Evolutionary conservation across 106 monocot genomes (phyloP).

Genomic region (Phalaenopsis aphrodite): DNA sequence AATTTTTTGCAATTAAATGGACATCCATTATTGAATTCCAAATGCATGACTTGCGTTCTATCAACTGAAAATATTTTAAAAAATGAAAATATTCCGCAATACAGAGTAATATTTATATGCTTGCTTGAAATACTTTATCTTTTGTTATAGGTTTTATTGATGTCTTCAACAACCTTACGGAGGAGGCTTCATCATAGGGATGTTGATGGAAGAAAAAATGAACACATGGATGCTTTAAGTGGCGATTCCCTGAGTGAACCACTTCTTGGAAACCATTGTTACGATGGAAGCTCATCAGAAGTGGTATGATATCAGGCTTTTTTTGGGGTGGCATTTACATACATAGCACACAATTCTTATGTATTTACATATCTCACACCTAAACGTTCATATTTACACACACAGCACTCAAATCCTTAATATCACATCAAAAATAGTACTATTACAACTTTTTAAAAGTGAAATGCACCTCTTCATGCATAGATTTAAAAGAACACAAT

Average conservation of each 20-base stretch:
- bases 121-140: background rate
- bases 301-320: constrained; percentile 17
- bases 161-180: constrained; percentile 64
- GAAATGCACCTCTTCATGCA: no score
- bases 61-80: background rate
- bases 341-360: no score
- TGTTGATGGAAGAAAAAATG: constrained; percentile 68
- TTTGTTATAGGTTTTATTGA: constrained; percentile 12
- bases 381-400: no score
- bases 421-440: no score
- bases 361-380: no score
- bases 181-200: constrained; percentile 66
- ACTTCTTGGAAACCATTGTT: constrained; percentile 45
- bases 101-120: background rate
- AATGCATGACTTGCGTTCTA: background rate
- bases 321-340: no score
- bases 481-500: no score
- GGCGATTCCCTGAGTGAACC: constrained; percentile 61
- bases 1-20: background rate
- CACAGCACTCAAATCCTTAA: no score
- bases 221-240: constrained; percentile 26
- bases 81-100: background rate
- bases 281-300: constrained; percentile 23
- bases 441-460: no score
- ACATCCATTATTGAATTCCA: background rate